A percentile compares a stretch with the other conserved stretches of the same genome.
phyloP scores from a whole-genome alignment of 495 filamentous ascomycete genomes.

The Monascus purpureus region DNA sequence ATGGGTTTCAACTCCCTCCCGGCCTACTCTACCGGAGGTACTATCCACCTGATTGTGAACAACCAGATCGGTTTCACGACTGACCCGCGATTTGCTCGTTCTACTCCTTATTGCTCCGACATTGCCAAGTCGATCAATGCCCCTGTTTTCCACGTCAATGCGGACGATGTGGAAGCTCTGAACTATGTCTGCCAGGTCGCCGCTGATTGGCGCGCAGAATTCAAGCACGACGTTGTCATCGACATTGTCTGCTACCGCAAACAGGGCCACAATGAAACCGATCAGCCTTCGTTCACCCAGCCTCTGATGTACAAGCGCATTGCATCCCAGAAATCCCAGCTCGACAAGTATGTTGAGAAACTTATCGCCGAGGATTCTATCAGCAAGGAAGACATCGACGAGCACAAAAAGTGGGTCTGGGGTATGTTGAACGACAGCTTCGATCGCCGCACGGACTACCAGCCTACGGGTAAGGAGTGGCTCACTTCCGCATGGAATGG shows the following conservation, averaged over 20 bases:
- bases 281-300: conserved; percentile 99
- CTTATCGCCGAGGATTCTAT: conserved; percentile 84
- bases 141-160: conserved; percentile 98
- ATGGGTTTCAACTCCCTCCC: conserved; percentile 94
- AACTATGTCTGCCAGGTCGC: conserved; percentile 97
- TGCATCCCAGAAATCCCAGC: conserved; percentile 57
- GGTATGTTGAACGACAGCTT: conserved; percentile 97
- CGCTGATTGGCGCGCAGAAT: conserved; percentile 93
- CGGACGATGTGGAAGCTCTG: conserved; percentile 92
- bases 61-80: conserved; percentile 99
- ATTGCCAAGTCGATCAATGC: conserved; percentile 98
- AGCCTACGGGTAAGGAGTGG: conserved; percentile 94
- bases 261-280: conserved; percentile 98
- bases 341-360: conserved; percentile 79
- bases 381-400: conserved; percentile 93
- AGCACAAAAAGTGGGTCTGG: conserved; percentile 99
- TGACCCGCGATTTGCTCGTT: conserved; percentile 93
- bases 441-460: conserved; percentile 90
- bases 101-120: conserved; percentile 96
- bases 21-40: conserved; percentile 92
- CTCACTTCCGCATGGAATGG: conserved; percentile 96
- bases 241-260: conserved; percentile 99
- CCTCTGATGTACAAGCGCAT: conserved; percentile 99
- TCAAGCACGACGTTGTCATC: conserved; percentile 93
- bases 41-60: conserved; percentile 94